phyloP scores from a whole-genome alignment of 176 grass and related monocot species.

The Pontederia paniculata region DNA sequence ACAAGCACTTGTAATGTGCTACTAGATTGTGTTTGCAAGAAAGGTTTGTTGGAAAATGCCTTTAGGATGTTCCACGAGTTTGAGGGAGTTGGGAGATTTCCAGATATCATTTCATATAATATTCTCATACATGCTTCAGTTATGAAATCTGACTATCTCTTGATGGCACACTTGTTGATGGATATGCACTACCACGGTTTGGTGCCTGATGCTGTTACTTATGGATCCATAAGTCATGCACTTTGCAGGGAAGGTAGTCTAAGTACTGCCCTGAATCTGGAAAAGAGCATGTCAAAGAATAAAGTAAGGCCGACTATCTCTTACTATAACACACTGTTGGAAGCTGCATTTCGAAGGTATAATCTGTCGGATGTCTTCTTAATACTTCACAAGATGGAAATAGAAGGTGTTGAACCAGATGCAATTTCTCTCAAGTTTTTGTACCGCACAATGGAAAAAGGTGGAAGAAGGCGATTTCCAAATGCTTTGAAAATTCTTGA shows the following conservation, averaged over 20 bases:
- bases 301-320: conserved; percentile 14
- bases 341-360: conserved; percentile 20
- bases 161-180: conserved; percentile 3
- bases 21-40: conserved; percentile 21
- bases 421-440: conserved; percentile 25
- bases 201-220: conserved; percentile 15
- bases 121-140: conserved; percentile 24
- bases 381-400: conserved; percentile 22
- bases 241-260: conserved; percentile 20
- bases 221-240: conserved; percentile 19
- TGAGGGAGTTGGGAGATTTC: conserved; percentile 2
- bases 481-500: conserved; percentile 24
- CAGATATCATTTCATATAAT: conserved; percentile 27
- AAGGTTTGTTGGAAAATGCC: conserved; percentile 4
- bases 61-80: conserved; percentile 19
- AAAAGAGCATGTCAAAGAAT: conserved; percentile 9
- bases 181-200: conserved; percentile 18
- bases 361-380: conserved; percentile 22
- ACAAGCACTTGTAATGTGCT: conserved; percentile 20
- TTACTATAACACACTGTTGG: conserved; percentile 27
- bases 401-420: conserved; percentile 21
- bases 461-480: conserved; percentile 17
- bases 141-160: conserved; percentile 10
- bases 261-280: conserved; percentile 8
- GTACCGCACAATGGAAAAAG: conserved; percentile 10